phyloP scores from a whole-genome alignment of 768 basidiomycete species.

The Suillus ampliporus region DNA sequence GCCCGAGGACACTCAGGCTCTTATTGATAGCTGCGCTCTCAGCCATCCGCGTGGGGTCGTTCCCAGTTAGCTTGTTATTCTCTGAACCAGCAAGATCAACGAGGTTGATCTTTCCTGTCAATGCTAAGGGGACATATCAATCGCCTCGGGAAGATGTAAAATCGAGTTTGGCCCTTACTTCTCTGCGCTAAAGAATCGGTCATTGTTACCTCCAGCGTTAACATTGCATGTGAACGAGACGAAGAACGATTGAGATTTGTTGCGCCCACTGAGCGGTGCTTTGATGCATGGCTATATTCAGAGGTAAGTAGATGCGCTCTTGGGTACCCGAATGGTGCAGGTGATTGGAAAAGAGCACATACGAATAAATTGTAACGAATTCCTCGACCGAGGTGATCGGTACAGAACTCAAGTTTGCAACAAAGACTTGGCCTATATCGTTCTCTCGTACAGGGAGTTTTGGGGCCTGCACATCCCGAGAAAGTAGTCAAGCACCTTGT shows the following conservation, averaged over 20 bases:
- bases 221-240: constrained; percentile 87
- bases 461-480: constrained; percentile 42
- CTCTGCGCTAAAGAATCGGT: constrained; percentile 56
- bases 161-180: constrained; percentile 44
- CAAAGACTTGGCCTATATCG: constrained; percentile 55
- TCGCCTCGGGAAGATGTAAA: neutral
- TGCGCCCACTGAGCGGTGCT: constrained; percentile 82
- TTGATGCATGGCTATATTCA: constrained; percentile 66
- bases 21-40: constrained; percentile 92
- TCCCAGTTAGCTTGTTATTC: constrained; percentile 91
- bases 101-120: constrained; percentile 81
- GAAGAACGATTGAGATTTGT: constrained; percentile 86
- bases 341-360: constrained; percentile 22
- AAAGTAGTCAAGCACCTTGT: neutral
- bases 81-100: constrained; percentile 92
- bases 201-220: constrained; percentile 74
- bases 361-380: constrained; percentile 54
- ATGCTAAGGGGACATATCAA: constrained; percentile 44
- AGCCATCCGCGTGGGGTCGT: constrained; percentile 84
- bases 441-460: constrained; percentile 64
- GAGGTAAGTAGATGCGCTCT: constrained; percentile 5
- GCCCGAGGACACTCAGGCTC: constrained; percentile 83
- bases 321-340: neutral
- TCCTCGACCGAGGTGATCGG: constrained; percentile 49
- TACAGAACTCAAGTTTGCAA: constrained; percentile 52